Base-by-base conservation (phyloP, 2,329 filamentous ascomycete genomes). In the Trichoderma sp. region DNA sequence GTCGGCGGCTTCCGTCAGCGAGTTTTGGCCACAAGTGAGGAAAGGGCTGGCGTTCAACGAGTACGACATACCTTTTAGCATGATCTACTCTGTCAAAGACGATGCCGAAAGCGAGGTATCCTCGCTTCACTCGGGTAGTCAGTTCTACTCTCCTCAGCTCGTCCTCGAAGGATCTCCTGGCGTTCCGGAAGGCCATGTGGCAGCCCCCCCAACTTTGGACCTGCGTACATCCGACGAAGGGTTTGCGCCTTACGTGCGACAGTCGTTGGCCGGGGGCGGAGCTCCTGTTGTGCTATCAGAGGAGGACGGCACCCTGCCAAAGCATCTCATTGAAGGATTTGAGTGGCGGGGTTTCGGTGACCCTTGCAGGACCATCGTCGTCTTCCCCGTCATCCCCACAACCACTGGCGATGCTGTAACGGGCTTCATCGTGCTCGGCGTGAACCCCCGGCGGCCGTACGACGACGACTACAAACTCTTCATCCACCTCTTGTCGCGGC, bases 391-490 rank as follows among this genome's bases (percentile, higher is more conserved):
- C 17, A 88, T 92, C 70, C 89, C 91, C 0, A 93, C 90, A 0
- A 90, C 80, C 0, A 81, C 87, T 2, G 88, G 87, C 3, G 90
- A 93, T 63, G 84, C 83, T 2, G 88, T 90, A 1, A 83, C 93
- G 1, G 92, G 91, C 0, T 95, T 95, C 72, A 81, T 95, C 9
- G 84, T 95, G 3, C 82, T 95, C 74, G 92, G 91, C 4, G 81
- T 91, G 10, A 96, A 96, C 72, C 90, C 92, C 1, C 81, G 90
- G 48, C 83, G 91, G 57, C 91, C 90, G 0, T 95, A 91, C 70
- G 90, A 95, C 70, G 88, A 90, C 44, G 91, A 94, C 69, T 95
- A 94, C 72, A 85, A 86, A 67, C 80, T 94, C 0, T 95, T 94
- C 71, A 82, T 94, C 44, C 88, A 90, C 70, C 81, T 94, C 1